A percentile compares a stretch with the other conserved stretches of the same genome.
These are phyloP conservation scores for Arthromyces matolae DNA, from an alignment of 768 basidiomycete genomes.

Conservation along the genomic window DNA sequence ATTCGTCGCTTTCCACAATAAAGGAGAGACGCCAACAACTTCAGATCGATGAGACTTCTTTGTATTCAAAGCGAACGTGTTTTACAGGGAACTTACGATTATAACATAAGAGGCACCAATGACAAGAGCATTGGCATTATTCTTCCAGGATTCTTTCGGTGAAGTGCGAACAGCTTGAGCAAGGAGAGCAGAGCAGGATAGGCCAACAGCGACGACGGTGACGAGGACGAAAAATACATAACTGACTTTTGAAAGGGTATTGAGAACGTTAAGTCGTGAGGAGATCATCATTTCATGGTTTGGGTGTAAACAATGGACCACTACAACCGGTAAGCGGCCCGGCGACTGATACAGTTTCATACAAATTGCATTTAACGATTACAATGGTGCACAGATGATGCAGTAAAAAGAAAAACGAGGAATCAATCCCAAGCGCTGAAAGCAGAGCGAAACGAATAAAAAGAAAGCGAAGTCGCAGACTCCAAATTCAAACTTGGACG, in stretches of 20 bases:
- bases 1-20: slow-evolving; percentile 69
- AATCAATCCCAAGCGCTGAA: slow-evolving; percentile 13
- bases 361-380: too few relatives aligned
- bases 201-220: slow-evolving; percentile 49
- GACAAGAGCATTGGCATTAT: slow-evolving; percentile 65
- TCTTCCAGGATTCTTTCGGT: slow-evolving; percentile 46
- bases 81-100: slow-evolving; percentile 44
- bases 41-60: background rate
- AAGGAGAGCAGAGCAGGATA: slow-evolving; percentile 63
- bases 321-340: slow-evolving; percentile 9
- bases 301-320: background rate
- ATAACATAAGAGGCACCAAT: slow-evolving; percentile 69
- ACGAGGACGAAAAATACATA: slow-evolving; percentile 52
- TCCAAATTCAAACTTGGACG: slow-evolving; percentile 34
- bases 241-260: slow-evolving; percentile 50
- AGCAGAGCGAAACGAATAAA: slow-evolving; percentile 6
- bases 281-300: slow-evolving; percentile 33
- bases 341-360: too few relatives aligned
- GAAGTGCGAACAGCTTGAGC: slow-evolving; percentile 72
- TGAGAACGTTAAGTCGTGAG: slow-evolving; percentile 28
- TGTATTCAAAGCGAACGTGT: background rate
- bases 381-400: too few relatives aligned
- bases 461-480: background rate
- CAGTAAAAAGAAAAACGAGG: background rate
- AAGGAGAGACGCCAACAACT: slow-evolving; percentile 57